These are phyloP conservation scores for Lyophyllum shimeji DNA, from an alignment of 768 basidiomycete species.

Conservation along the genomic window DNA sequence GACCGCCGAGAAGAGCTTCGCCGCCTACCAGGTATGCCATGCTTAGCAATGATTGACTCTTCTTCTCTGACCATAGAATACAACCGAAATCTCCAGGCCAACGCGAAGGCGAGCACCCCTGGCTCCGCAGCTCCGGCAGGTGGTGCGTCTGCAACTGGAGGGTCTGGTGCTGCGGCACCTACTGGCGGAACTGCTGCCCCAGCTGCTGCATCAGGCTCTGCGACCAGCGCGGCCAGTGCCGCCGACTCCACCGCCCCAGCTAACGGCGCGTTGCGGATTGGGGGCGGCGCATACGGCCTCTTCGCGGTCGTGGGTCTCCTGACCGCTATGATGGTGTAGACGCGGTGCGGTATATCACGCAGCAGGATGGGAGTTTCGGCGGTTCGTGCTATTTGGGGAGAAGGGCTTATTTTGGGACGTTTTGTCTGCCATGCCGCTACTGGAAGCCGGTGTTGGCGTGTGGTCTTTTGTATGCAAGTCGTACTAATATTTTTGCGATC, in stretches of 20 bases:
- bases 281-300: conserved; percentile 32
- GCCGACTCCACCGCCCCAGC: not conserved
- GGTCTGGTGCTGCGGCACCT: no score
- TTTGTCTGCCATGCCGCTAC: not conserved
- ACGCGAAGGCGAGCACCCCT: conserved; percentile 18
- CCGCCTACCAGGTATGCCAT: conserved; percentile 40
- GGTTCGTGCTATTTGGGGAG: not conserved
- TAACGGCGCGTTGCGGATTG: conserved; percentile 20
- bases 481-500: conserved; percentile 6
- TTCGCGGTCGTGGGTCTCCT: conserved; percentile 31
- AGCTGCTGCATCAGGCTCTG: no score
- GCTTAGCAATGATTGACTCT: not conserved
- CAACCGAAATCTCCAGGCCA: conserved; percentile 4
- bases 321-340: conserved; percentile 31
- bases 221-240: not conserved
- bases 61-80: no score
- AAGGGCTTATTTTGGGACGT: not conserved
- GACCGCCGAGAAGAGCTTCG: conserved; percentile 44
- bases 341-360: not conserved
- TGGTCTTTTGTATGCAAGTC: not conserved
- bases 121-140: not conserved
- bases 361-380: not conserved
- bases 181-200: no score
- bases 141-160: not conserved
- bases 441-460: not conserved